Evolutionary conservation across 345 rosid species (phyloP), one percentile per base, ranked within the genome.

Genomic region (Bruguiera sexangula): DNA sequence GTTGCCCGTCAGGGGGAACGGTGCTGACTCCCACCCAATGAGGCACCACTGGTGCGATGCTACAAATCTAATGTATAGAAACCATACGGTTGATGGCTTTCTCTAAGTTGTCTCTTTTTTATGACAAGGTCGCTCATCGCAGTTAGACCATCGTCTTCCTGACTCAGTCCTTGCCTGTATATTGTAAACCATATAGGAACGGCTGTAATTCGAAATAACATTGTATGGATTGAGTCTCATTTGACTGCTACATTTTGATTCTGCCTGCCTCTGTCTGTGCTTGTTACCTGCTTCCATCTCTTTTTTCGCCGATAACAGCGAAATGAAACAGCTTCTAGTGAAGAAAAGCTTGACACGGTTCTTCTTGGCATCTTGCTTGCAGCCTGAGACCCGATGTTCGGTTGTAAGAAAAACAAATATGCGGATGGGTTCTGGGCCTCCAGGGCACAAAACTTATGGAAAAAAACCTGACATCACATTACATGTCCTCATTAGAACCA

Each of bases 1-100:
- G 27, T 54, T n/a, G 22, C 21, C 2, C 19, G 9, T 20, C 20
- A 20, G 8, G 56, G 13, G 21, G 56, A 52, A 20, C 8, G 56
- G 22, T 52, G 24, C 56, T 52, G 58, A 54, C 27, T 6, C 3
- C 58, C 58, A 53, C 57, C 22, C 55, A 53, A 7, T 20, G 75
- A 70, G 79, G 75, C 78, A 67, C 64, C 79, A 37, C 29, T 65
- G 77, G 57, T 71, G 79, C 51, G 67, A 69, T 68, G 57, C 51
- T 64, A 50, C 62, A 52, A 36, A 7, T 65, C 53, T 53, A 62
- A 66, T 65, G 72, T 62, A 70, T 66, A 77, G 66, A 27, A 67
- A 54, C 59, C 56, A 37, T 60, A 63, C 50, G 19, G 52, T 32
- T 67, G 48, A 63, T 77, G 65, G 81, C 53, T 59, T 77, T 69